Percentiles rank a stretch among this genome's conserved stretches.
phyloP scores from a whole-genome alignment of 2,329 filamentous ascomycete species.

The Leptodontidium sp. region DNA sequence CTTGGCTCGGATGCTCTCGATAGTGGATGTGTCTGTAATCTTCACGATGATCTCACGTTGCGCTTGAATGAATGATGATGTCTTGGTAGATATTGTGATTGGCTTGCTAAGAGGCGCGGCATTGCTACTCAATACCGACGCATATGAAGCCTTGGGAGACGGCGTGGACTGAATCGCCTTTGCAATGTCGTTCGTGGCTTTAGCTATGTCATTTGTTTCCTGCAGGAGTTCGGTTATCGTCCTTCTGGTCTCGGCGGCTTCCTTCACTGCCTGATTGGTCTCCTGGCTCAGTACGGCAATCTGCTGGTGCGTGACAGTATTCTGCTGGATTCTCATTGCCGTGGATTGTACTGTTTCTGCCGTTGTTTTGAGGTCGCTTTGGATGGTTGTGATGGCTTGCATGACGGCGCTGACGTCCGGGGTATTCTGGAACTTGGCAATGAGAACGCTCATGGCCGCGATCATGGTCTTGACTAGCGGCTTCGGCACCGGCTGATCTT shows the following conservation, averaged over 20 bases:
- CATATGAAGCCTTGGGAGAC: no score
- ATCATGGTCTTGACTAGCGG: constrained; percentile 23
- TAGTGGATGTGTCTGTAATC: no score
- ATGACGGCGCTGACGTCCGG: no score
- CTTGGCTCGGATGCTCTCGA: no score
- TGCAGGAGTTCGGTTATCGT: constrained; percentile 13
- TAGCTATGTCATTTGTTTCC: constrained; percentile 13
- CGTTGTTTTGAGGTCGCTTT: no score
- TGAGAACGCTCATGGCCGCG: constrained; percentile 20
- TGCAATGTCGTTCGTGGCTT: not conserved
- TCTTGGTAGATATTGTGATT: constrained; percentile 34
- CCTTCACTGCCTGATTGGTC: constrained; percentile 16
- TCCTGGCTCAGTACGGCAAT: constrained; percentile 18
- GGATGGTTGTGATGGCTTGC: no score
- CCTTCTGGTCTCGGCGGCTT: constrained; percentile 8
- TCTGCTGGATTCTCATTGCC: constrained; percentile 19
- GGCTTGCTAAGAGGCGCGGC: constrained; percentile 25
- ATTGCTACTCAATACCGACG: constrained; percentile 20
- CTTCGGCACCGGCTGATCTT: constrained; percentile 20
- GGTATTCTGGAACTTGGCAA: constrained; percentile 27
- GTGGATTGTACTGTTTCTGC: no score
- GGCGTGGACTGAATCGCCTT: constrained; percentile 1
- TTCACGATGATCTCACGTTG: constrained; percentile 38
- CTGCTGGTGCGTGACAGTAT: constrained; percentile 14
- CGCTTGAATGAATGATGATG: constrained; percentile 27